Base-by-base conservation (phyloP, 257 asterid genomes). In the Solanum gracilifrons region DNA sequence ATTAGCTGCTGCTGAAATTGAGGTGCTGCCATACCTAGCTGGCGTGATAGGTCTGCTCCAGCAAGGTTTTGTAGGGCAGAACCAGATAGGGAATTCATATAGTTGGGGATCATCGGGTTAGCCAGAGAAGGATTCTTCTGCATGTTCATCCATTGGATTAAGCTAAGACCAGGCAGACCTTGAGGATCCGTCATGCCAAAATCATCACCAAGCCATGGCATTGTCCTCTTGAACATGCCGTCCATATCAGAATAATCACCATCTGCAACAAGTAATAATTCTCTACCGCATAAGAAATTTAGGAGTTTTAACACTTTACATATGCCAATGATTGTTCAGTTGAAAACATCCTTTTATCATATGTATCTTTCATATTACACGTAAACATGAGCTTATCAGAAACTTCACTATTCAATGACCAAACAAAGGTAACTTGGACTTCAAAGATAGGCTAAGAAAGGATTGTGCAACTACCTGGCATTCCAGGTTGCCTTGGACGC, bases 71-170 rank as follows among this genome's bases (percentile, higher is more conserved):
- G 98, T 10, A 95, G 86, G 74, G 88, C 93, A 7, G 98, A 90
- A 69, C 92, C 89, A 9, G 98, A 77, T 46, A 95, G 85, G 8
- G 96, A 88, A 51, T 87, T 91, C 89, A 94, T 79, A 87, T 88
- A 93, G 90, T 91, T 94, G 51, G 96, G 93, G 80, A 93, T 97
- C 82, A 91, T 87, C 9, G 97, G 41, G 93, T 91, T 93, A 60
- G 94, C 88, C 62, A 93, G 88, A 51, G 98, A 89, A 25, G 95
- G 92, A 87, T 90, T 92, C 33, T 94, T 96, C 88, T 95, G 98
- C 98, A 97, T 95, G 93, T 95, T 97, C 99, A 97, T 97, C 99
- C 98, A 95, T 86, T 97, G 99, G 83, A 92, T 95, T 92, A 97
- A 88, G 93, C 99, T 94, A 88, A 97, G 90, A 85, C 99, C 98